Evolutionary conservation across 1,284 basidiomycete genomes (phyloP).

Genomic region (Sanghuangporus sanghuang): DNA sequence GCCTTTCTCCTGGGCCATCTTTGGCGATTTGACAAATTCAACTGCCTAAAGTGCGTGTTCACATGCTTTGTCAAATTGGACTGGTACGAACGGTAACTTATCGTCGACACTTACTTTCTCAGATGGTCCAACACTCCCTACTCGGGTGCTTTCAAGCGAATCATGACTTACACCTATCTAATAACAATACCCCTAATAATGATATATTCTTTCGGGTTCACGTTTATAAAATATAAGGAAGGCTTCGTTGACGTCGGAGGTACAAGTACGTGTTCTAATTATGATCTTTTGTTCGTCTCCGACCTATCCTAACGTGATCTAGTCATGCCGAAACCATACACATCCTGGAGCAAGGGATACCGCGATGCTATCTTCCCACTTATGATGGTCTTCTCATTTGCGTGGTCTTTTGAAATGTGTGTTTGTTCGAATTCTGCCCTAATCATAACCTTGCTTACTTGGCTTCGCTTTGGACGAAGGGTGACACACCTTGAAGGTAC

Average conservation of each 20-base stretch:
- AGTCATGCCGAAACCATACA: conserved; percentile 64
- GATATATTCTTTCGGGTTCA: conserved; percentile 55
- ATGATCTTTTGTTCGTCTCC: not conserved
- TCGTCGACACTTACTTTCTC: not conserved
- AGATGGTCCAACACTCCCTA: conserved; percentile 65
- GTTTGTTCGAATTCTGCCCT: conserved; percentile 22
- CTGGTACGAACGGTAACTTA: not conserved
- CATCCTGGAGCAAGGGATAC: conserved; percentile 46
- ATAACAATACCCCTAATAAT: conserved; percentile 55
- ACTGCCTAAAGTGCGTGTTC: conserved; percentile 52
- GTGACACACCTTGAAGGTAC: conserved; percentile 73
- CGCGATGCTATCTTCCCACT: conserved; percentile 54
- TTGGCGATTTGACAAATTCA: conserved; percentile 74
- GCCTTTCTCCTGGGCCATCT: conserved; percentile 64
- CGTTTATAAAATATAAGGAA: conserved; percentile 64
- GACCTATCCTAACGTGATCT: not conserved
- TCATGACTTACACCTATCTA: conserved; percentile 82
- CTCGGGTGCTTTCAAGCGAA: conserved; percentile 67
- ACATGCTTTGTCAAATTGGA: not conserved
- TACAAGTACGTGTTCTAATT: conserved; percentile 42
- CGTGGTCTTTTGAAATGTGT: conserved; percentile 71
- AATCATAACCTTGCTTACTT: not conserved
- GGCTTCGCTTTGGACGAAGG: conserved; percentile 32
- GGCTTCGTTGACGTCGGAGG: conserved; percentile 43
- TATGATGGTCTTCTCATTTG: conserved; percentile 53